These are phyloP conservation scores for Jaltomata sinuosa DNA, from an alignment of 257 asterid genomes.

Conservation along the genomic window DNA sequence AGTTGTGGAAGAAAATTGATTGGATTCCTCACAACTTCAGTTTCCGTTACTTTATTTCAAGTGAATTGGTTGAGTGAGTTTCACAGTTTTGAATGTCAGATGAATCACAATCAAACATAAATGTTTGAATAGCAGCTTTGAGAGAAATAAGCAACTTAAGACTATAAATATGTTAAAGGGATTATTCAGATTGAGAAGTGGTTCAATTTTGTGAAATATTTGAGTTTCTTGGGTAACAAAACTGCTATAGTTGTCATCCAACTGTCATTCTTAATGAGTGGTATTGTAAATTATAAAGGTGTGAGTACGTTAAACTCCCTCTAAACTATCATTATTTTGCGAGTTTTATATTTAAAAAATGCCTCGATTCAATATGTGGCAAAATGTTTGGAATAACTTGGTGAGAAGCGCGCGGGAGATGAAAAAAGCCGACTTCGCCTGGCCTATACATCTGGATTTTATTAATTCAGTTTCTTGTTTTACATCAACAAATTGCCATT, in stretches of 20 bases:
- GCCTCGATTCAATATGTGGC: no score
- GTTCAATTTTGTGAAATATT: not conserved
- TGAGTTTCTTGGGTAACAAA: not conserved
- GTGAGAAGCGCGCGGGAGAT: no score
- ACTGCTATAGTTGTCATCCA: slow-evolving; percentile 23
- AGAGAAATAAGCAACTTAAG: not conserved
- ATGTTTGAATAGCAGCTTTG: not conserved
- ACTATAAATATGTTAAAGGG: not conserved
- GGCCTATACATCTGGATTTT: no score
- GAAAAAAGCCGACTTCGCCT: no score
- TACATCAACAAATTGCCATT: no score
- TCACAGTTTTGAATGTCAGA: slow-evolving; percentile 21
- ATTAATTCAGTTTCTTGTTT: no score
- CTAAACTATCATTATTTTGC: no score
- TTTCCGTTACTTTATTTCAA: slow-evolving; percentile 47
- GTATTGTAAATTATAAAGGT: no score
- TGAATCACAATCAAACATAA: slow-evolving; percentile 19
- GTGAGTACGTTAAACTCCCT: no score
- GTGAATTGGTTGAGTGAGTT: slow-evolving; percentile 32
- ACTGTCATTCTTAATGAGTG: slow-evolving; percentile 19
- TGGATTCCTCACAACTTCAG: slow-evolving; percentile 67
- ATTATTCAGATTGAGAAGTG: not conserved
- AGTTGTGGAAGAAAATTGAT: slow-evolving; percentile 50
- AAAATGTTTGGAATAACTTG: no score
- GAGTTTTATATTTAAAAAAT: no score